A percentile compares a stretch with the other conserved stretches of the same genome.
Evolutionary conservation across 2,329 filamentous ascomycete species (phyloP).

Genomic region (Paecilomyces variotii): DNA sequence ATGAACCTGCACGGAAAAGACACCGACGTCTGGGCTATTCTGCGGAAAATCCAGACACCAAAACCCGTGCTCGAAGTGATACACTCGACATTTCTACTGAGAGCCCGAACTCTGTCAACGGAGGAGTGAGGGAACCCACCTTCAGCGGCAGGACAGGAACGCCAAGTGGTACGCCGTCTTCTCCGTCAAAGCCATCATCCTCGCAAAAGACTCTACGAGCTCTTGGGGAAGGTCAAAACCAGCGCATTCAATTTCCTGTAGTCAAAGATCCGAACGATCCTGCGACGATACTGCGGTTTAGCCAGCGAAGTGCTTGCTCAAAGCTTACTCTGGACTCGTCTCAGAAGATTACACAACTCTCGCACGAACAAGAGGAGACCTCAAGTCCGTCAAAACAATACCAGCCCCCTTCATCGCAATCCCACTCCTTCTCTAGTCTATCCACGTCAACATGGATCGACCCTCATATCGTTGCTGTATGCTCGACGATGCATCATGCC

Average conservation of each 20-base stretch:
- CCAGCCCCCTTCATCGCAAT: constrained; percentile 8
- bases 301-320: constrained; percentile 54
- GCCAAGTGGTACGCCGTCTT: constrained; percentile 7
- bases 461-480: constrained; percentile 12
- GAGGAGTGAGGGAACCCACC: not conserved
- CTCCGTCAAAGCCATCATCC: constrained; percentile 14
- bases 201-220: constrained; percentile 19
- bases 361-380: not conserved
- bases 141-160: constrained; percentile 4
- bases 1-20: not conserved
- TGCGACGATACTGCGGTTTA: constrained; percentile 55
- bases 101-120: not conserved
- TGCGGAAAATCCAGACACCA: not conserved
- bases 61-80: not conserved
- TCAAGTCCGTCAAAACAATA: not conserved
- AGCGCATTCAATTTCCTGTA: constrained; percentile 58
- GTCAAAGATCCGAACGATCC: constrained; percentile 69
- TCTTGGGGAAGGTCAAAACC: constrained; percentile 25
- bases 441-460: constrained; percentile 3
- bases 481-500: constrained; percentile 15
- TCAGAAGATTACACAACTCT: constrained; percentile 6
- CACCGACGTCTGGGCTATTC: not conserved
- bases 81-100: not conserved
- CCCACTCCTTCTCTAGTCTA: constrained; percentile 13
- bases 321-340: constrained; percentile 29